Evolutionary conservation across 2,329 filamentous ascomycete genomes (phyloP), one percentile per base, ranked within the genome.

Genomic region (Keithomyces neogunnii): DNA sequence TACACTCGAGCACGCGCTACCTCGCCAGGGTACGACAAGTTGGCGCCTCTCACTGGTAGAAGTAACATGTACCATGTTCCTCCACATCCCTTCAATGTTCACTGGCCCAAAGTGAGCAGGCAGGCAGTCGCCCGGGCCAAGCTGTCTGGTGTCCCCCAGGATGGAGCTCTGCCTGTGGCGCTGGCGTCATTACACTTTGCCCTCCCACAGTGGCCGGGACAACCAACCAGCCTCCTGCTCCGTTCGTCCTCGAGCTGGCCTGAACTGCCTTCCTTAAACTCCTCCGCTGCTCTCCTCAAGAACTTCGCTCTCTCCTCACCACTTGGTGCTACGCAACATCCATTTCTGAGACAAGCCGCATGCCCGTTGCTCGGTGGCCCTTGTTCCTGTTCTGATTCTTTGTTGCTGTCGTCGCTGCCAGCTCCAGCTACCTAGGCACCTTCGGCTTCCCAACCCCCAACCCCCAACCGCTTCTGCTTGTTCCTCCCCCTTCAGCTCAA

Each of bases 181-280:
- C 9, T 11, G 47, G 28, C 47, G 38, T 42, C 47, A 49, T 43
- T 43, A 8, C 7, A 49, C 28, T 47, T 47, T n/a, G 36, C 35
- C 45, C 39, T 39, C 46, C n/a, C 19, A 28, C 40, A 28, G 45
- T 44, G 35, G 42, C 46, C 47, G 40, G 47, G 38, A 42, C 42
- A 19, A 45, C 35, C 29, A 10, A 13, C 47, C 51, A 49, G 42
- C 35, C 50, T 52, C 36, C 43, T 39, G 50, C 47, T 35, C 47
- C 32, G 4, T 35, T 42, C 32, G 4, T 44, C 36, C 10, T 38
- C 36, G 7, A 7, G 7, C 28, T 44, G 19, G 19, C n/a, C 50
- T 33, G 49, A 11, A 6, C 40, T 11, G 26, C 28, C 28, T 13
- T 40, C 38, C 19, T 30, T 44, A 30, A 40, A 43, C 13, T 51